A percentile compares a stretch with the other conserved stretches of the same genome.
Evolutionary conservation across 257 asterid genomes (phyloP).

Genomic region (Leptodermis oblonga): DNA sequence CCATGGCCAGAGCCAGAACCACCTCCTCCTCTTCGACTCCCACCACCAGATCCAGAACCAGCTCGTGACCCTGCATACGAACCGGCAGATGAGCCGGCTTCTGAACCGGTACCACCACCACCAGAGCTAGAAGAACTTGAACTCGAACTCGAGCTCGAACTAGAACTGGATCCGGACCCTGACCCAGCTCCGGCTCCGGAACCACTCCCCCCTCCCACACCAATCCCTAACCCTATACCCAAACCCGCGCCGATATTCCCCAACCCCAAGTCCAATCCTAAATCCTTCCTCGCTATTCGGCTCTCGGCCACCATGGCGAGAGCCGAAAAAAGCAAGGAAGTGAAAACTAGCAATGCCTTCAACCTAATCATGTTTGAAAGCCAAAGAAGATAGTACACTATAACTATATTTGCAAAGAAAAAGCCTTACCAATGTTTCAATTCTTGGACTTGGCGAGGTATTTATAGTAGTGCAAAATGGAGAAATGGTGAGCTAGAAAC

Average conservation of each 20-base stretch:
- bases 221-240: constrained; percentile 53
- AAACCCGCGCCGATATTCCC: constrained; percentile 45
- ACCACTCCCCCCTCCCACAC: constrained; percentile 60
- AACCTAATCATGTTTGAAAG: constrained; percentile 31
- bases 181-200: constrained; percentile 49
- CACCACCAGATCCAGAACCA: constrained; percentile 32
- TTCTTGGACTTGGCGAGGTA: constrained; percentile 19
- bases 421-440: background rate
- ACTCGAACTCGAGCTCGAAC: constrained; percentile 31
- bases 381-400: background rate
- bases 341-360: constrained; percentile 24
- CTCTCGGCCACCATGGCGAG: constrained; percentile 36
- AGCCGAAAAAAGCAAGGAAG: constrained; percentile 31
- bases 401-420: background rate
- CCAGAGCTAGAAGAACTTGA: constrained; percentile 27
- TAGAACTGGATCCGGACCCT: constrained; percentile 27
- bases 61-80: constrained; percentile 64
- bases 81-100: constrained; percentile 64
- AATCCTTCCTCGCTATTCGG: constrained; percentile 52
- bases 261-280: constrained; percentile 50
- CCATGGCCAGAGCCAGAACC: constrained; percentile 22
- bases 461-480: constrained; percentile 39
- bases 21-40: constrained; percentile 26
- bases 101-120: constrained; percentile 45
- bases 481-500: constrained; percentile 29